Percentiles rank a stretch among this genome's conserved stretches.
Evolutionary conservation across 164 flowering plant genomes (phyloP).

Genomic region (Berberis vulgaris): DNA sequence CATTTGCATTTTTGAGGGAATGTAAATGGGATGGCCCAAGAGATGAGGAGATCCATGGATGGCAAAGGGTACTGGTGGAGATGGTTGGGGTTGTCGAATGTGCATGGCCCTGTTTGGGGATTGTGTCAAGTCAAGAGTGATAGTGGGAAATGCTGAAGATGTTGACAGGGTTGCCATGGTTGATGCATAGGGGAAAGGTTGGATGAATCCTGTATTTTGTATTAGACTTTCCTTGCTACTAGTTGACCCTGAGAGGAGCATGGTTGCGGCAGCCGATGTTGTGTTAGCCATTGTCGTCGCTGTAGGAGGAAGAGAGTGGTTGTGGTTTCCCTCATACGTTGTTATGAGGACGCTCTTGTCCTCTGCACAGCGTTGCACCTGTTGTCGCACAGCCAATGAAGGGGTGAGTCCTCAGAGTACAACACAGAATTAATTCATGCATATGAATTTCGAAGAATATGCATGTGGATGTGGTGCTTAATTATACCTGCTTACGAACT

Average conservation of each 20-base stretch:
- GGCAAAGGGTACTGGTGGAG: conserved; percentile 20
- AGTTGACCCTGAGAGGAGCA: conserved; percentile 35
- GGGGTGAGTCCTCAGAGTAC: too few species aligned
- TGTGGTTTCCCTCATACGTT: conserved; percentile 36
- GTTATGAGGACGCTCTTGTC: conserved; percentile 32
- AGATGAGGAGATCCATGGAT: conserved; percentile 7
- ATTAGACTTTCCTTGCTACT: conserved; percentile 23
- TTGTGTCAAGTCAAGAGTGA: conserved; percentile 49
- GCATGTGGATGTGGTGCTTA: too few species aligned
- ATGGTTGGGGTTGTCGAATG: conserved; percentile 14
- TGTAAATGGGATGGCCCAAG: conserved; percentile 18
- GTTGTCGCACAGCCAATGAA: neutral
- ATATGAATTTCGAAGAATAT: too few species aligned
- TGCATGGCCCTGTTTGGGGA: conserved; percentile 14
- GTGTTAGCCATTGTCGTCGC: conserved; percentile 34
- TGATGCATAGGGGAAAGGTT: conserved; percentile 30
- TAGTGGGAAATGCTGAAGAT: conserved; percentile 61
- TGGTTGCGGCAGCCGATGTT: conserved; percentile 29
- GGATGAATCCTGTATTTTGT: conserved; percentile 16
- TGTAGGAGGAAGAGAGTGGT: conserved; percentile 34
- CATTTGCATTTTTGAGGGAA: conserved; percentile 8
- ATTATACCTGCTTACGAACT: conserved; percentile 49
- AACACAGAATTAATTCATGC: too few species aligned
- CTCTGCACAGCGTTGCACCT: conserved; percentile 36
- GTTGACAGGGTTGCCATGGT: conserved; percentile 50